These are phyloP conservation scores for Haberlea rhodopensis DNA, from an alignment of 257 asterid genomes.

Conservation along the genomic window DNA sequence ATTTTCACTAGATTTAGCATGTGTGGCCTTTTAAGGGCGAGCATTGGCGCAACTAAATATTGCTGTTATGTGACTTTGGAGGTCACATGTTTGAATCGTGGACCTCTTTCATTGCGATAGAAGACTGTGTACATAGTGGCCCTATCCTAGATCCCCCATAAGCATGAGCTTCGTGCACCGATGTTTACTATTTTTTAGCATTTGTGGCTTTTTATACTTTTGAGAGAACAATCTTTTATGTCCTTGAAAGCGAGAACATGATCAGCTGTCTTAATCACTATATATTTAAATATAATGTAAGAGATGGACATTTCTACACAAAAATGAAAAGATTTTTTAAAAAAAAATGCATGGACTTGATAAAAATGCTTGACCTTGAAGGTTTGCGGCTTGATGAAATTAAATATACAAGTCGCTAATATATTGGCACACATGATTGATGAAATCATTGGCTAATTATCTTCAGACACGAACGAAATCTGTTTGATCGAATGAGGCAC, in stretches of 20 bases:
- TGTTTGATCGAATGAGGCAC: slow-evolving; percentile 33
- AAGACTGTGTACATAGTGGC: no score
- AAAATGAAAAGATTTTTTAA: no score
- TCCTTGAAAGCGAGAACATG: background rate
- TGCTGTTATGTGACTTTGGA: no score
- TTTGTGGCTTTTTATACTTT: slow-evolving; percentile 21
- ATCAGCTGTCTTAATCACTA: background rate
- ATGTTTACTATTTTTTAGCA: no score
- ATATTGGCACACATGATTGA: background rate
- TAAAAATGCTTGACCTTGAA: slow-evolving; percentile 11
- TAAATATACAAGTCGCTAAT: background rate
- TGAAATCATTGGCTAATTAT: background rate
- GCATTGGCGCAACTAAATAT: no score
- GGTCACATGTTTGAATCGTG: no score
- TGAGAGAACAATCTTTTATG: slow-evolving; percentile 18
- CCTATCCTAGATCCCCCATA: no score
- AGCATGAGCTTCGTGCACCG: no score
- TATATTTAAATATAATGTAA: background rate
- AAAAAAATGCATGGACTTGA: background rate
- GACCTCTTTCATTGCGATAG: no score
- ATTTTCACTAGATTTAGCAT: no score
- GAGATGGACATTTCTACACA: background rate
- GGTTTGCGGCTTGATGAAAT: background rate
- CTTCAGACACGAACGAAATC: slow-evolving; percentile 32
- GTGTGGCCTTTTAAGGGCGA: no score